A percentile compares a stretch with the other conserved stretches of the same genome.
Evolutionary conservation across 1,284 basidiomycete species (phyloP).

Genomic region (Cryptococcus sp.): DNA sequence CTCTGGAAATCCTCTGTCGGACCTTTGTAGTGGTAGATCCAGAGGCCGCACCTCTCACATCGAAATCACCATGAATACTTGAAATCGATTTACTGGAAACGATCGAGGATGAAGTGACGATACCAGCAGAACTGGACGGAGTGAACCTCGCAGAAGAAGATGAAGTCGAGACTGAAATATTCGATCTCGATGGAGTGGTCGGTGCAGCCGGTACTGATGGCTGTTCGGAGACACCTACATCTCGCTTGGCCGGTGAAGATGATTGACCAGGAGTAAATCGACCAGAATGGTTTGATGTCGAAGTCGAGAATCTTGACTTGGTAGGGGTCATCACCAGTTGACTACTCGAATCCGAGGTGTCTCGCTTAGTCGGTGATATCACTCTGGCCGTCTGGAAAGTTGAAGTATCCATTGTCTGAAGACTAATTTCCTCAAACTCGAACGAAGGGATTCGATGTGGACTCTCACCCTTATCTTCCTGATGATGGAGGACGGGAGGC

Average conservation of each 20-base stretch:
- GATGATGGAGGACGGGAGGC: constrained; percentile 14
- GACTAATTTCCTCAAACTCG: constrained; percentile 35
- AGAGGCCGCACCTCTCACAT: not conserved
- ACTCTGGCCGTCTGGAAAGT: constrained; percentile 4
- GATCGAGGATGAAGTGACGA: not conserved
- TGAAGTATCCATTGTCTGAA: constrained; percentile 11
- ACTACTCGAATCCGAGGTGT: not conserved
- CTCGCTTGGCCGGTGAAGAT: too few species aligned
- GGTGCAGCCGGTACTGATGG: too few species aligned
- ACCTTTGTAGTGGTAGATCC: constrained; percentile 33
- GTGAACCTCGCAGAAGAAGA: not conserved
- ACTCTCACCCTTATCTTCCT: constrained; percentile 18
- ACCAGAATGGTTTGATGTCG: too few species aligned
- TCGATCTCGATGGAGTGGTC: not conserved
- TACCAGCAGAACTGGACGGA: not conserved
- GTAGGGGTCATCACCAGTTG: too few species aligned
- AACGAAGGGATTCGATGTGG: constrained; percentile 44
- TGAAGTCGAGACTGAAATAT: not conserved
- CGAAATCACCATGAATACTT: constrained; percentile 1
- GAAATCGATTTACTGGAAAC: not conserved
- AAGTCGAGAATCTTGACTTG: too few species aligned
- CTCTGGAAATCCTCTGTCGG: constrained; percentile 46
- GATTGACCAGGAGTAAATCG: too few species aligned
- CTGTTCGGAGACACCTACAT: too few species aligned
- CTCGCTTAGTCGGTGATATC: constrained; percentile 3